phyloP scores from a whole-genome alignment of 2,329 filamentous ascomycete genomes.

The Blastomyces gilchristii region DNA sequence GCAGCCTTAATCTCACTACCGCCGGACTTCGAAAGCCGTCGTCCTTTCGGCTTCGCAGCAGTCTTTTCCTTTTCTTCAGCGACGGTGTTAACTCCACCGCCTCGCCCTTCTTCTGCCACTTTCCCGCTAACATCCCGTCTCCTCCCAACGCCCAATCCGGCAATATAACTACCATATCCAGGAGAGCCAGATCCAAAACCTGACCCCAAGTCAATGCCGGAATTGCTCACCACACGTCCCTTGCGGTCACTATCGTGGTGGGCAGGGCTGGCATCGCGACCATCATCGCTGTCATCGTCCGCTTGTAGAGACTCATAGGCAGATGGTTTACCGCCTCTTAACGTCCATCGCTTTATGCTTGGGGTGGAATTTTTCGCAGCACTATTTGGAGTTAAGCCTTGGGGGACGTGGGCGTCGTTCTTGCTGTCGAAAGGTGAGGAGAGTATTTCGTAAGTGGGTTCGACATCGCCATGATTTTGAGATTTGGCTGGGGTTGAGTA shows the following conservation, averaged over 20 bases:
- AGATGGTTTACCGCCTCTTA: constrained; percentile 25
- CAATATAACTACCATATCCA: constrained; percentile 35
- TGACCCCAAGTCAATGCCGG: constrained; percentile 29
- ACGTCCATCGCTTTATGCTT: constrained; percentile 22
- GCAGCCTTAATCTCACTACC: constrained; percentile 27
- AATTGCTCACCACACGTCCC: constrained; percentile 37
- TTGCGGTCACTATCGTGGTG: constrained; percentile 29
- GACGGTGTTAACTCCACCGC: constrained; percentile 17
- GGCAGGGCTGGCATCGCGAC: constrained; percentile 16
- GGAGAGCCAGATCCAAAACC: constrained; percentile 23
- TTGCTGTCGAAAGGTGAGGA: constrained; percentile 19
- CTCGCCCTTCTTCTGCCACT: constrained; percentile 37
- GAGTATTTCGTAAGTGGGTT: constrained; percentile 18
- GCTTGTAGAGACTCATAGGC: constrained; percentile 29
- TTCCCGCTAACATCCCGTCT: constrained; percentile 40
- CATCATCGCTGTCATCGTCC: constrained; percentile 21
- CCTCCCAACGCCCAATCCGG: constrained; percentile 36
- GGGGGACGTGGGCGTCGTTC: constrained; percentile 12
- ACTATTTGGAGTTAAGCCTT: constrained; percentile 11
- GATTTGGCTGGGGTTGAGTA: constrained; percentile 22
- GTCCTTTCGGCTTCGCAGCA: constrained; percentile 14
- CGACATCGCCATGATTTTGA: constrained; percentile 33
- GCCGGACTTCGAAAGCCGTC: constrained; percentile 8
- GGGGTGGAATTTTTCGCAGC: constrained; percentile 18
- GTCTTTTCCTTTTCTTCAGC: constrained; percentile 12